A percentile compares a stretch with the other conserved stretches of the same genome.
Evolutionary conservation across 352 stramenopile genomes (phyloP).

Genomic region (Phytophthora pseudosyringae): DNA sequence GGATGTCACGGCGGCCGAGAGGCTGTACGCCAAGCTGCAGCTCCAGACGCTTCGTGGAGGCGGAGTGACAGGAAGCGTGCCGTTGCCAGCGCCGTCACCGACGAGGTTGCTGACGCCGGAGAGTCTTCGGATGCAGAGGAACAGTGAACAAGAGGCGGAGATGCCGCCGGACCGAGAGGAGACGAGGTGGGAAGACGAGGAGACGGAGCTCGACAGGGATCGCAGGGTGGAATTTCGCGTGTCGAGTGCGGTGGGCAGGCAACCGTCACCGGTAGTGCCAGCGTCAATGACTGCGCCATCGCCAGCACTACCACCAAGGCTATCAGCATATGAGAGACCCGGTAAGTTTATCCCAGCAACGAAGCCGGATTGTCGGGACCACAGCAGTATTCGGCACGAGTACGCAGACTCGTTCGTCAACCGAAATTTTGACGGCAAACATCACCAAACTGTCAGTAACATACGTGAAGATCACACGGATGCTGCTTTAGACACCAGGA

Average conservation of each 20-base stretch:
- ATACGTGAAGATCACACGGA: neutral
- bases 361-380: neutral
- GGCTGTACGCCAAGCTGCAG: constrained; percentile 54
- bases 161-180: neutral
- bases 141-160: neutral
- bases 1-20: constrained; percentile 56
- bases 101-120: constrained; percentile 32
- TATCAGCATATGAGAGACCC: neutral
- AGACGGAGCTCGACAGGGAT: constrained; percentile 6
- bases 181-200: neutral
- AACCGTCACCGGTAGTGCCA: constrained; percentile 7
- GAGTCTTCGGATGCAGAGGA: constrained; percentile 18
- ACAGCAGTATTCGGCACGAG: constrained; percentile 2
- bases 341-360: neutral
- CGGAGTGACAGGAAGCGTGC: neutral
- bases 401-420: neutral
- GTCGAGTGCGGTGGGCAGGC: neutral
- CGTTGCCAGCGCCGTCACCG: constrained; percentile 6
- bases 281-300: neutral
- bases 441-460: neutral
- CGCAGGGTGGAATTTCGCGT: neutral
- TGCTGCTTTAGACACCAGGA: neutral
- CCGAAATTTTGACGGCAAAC: neutral
- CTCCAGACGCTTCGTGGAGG: constrained; percentile 38
- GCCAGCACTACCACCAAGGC: neutral